phyloP scores from a whole-genome alignment of 1,139 yeast species.

The Candida freyschussii region DNA sequence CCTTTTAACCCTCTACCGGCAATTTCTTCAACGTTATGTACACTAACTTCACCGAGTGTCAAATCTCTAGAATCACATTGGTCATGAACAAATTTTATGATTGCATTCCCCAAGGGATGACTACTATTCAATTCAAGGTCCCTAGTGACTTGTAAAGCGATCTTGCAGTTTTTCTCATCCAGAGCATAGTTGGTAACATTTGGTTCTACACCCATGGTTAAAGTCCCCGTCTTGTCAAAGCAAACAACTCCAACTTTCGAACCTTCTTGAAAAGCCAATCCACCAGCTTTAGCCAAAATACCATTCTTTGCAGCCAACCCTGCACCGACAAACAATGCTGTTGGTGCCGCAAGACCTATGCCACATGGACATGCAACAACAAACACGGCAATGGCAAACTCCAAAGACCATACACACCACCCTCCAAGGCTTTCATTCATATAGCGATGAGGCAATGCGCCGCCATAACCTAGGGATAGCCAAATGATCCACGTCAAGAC shows the following conservation, averaged over 20 bases:
- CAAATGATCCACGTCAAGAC: slow-evolving; percentile 64
- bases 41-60: slow-evolving; percentile 33
- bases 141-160: slow-evolving; percentile 46
- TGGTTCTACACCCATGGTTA: slow-evolving; percentile 60
- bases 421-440: slow-evolving; percentile 67
- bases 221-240: slow-evolving; percentile 78
- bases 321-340: slow-evolving; percentile 87
- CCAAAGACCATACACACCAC: slow-evolving; percentile 73
- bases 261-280: slow-evolving; percentile 77
- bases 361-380: slow-evolving; percentile 95
- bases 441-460: slow-evolving; percentile 48
- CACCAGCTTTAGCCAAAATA: slow-evolving; percentile 77
- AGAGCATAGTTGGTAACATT: slow-evolving; percentile 46
- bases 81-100: slow-evolving; percentile 39
- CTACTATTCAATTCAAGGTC: slow-evolving; percentile 62
- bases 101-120: slow-evolving; percentile 66
- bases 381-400: slow-evolving; percentile 74
- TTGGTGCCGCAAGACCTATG: slow-evolving; percentile 85
- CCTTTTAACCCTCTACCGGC: slow-evolving; percentile 61
- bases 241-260: slow-evolving; percentile 59
- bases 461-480: slow-evolving; percentile 54
- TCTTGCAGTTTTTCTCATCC: slow-evolving; percentile 23
- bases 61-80: slow-evolving; percentile 18
- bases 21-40: slow-evolving; percentile 47
- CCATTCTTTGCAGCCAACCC: slow-evolving; percentile 81